Base-by-base conservation (phyloP, 2,329 filamentous ascomycete species). In the Myriangium duriaei region DNA sequence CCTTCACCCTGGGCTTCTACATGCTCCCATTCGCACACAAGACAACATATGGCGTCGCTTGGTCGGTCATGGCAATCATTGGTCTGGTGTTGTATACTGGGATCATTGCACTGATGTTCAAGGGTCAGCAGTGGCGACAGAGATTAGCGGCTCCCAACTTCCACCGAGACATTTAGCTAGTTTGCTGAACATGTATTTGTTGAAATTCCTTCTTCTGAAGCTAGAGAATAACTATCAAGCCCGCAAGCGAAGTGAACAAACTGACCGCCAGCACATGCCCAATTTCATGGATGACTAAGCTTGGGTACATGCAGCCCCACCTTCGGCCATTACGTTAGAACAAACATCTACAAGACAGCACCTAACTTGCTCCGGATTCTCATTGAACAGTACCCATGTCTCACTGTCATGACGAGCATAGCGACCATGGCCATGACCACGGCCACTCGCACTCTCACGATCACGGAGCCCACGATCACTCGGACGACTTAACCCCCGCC, bases 401-500 rank as follows among this genome's bases (percentile, higher is more conserved):
- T 19, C 62, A 67, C 44, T 65, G 63, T 44, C 69, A 74, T 45
- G 63, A 67, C 45, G 62, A 67, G 42, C 54, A 57, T 40, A 43
- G 56, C 34, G 59, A 60, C 31, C 52, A 59, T 43, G 52, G 56
- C 48, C 59, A 66, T 47, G 52, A 56, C 35, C 58, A 66, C 43
- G 55, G 55, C 17, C 64, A 70, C 49, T 66, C 59, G 40, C 64
- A 69, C 45, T 64, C 65, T 47, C 69, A 74, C 48, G 68, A 66
- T 41, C 66, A 76, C 49, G 62, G 69, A 50, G 66, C 69, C 45
- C 86, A 95, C 58, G 86, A 94, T 59, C 88, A 95, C 63, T 79
- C 74, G 32, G 83, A 96, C 64, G 88, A 96, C 65, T 75, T 94
- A 51, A 87, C 83, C 2, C 91, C 91, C 1, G 88, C 87, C 1